phyloP scores from a whole-genome alignment of 148 eudicot genomes.

The Silene uniflora region DNA sequence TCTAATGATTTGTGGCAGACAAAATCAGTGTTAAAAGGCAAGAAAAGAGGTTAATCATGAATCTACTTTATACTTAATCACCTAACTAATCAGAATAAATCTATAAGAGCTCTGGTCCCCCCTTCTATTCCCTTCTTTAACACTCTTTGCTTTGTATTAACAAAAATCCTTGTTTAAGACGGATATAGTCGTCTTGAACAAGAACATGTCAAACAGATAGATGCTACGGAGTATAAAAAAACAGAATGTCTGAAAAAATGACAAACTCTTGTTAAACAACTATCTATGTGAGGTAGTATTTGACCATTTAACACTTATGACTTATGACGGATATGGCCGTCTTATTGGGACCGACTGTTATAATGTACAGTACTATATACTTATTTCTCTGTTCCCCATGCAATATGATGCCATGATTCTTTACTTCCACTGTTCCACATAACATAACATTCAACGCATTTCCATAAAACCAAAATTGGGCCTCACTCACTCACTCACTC shows the following conservation, averaged over 20 bases:
- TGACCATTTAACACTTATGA: no score
- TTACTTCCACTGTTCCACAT: conserved; percentile 1
- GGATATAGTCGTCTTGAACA: no score
- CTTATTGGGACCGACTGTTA: no score
- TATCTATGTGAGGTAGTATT: no score
- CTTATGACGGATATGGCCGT: no score
- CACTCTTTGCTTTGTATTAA: conserved; percentile 25
- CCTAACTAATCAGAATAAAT: conserved; percentile 21
- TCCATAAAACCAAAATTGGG: conserved; percentile 8
- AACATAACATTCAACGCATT: conserved; percentile 3
- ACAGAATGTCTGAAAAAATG: no score
- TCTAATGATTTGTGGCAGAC: conserved; percentile 12
- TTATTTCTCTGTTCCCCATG: conserved; percentile 64
- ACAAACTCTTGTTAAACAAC: no score
- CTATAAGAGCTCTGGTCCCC: conserved; percentile 30
- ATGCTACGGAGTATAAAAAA: no score
- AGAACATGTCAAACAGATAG: no score
- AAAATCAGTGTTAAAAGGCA: conserved; percentile 18
- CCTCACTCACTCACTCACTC: conserved; percentile 9
- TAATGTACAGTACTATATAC: background rate
- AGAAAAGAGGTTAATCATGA: conserved; percentile 29
- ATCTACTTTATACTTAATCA: conserved; percentile 24
- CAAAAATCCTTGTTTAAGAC: no score
- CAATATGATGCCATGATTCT: conserved; percentile 33
- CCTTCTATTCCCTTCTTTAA: conserved; percentile 32